Conservation (phyloP, 2,329 filamentous ascomycete species). For the Leptosphaerulina australis region DNA sequence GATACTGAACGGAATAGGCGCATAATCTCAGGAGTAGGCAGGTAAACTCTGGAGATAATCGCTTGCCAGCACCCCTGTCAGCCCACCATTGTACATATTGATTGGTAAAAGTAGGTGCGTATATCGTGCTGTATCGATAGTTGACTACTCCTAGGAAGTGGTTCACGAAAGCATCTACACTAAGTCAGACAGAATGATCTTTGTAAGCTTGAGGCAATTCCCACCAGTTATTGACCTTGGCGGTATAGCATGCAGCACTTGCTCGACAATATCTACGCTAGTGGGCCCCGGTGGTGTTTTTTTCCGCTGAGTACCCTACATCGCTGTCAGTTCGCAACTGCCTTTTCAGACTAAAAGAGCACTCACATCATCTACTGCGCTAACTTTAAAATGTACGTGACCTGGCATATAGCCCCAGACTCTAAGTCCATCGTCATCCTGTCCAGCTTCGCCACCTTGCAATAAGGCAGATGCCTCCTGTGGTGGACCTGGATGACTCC, state of each 20-base stretch:
- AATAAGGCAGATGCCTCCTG: constrained; percentile 10
- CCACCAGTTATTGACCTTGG: constrained; percentile 43
- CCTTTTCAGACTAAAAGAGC: background rate
- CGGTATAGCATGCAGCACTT: constrained; percentile 39
- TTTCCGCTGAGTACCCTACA: constrained; percentile 11
- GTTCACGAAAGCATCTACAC: constrained; percentile 54
- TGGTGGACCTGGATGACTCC: constrained; percentile 21
- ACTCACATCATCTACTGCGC: constrained; percentile 25
- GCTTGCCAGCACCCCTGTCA: constrained; percentile 42
- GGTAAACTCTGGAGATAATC: constrained; percentile 53
- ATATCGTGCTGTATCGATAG: constrained; percentile 55
- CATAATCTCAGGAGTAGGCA: constrained; percentile 56
- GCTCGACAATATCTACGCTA: constrained; percentile 42
- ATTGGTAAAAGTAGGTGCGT: constrained; percentile 53
- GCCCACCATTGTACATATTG: constrained; percentile 57
- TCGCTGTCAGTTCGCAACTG: too few species aligned
- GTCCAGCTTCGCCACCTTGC: constrained; percentile 15
- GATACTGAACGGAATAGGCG: constrained; percentile 54
- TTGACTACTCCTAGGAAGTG: constrained; percentile 55
- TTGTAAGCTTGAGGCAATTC: background rate
- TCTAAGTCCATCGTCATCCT: constrained; percentile 37
- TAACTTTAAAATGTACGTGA: constrained; percentile 42
- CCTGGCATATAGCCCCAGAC: constrained; percentile 48
- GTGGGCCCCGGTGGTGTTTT: constrained; percentile 17
- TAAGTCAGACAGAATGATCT: constrained; percentile 7